Base-by-base conservation (phyloP, 805 yeast genomes). In the Teunomyces barrocoloradensis region DNA sequence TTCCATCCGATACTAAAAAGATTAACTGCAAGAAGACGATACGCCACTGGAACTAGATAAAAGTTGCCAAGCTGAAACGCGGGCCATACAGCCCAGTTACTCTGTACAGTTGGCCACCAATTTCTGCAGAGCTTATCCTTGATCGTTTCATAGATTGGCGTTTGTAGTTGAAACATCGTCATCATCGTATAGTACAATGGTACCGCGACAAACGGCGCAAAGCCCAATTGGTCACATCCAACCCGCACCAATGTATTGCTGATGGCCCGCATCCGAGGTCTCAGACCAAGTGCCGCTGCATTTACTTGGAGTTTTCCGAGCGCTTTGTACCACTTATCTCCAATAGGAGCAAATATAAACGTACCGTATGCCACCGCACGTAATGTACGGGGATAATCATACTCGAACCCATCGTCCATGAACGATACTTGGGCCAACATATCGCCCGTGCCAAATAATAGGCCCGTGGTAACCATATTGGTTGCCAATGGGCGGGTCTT, bases 51-150 rank as follows among this genome's bases (percentile, higher is more conserved):
- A 2, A 89, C 78, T 6, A 87, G 57, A 40, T 82, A 76, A 59
- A 92, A 89, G 66, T 92, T 94, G 51, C 84, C 53, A 46, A 82
- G 58, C 66, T 94, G 98, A 52, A 94, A 87, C 0, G 80, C 65
- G 0, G 98, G 98, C 99, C 98, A 94, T 10, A 92, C 85, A 44
- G 74, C 60, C 91, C 96, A 89, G 63, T 90, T 91, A 13, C 87
- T 75, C 29, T 72, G 62, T 36, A 91, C 65, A 0, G 96, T 90
- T 3, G 77, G 74, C 83, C 82, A 68, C 80, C 81, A 81, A 49
- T 83, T 80, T 12, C 71, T 66, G 2, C 65, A 41, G 20, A 85
- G 56, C 52, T 79, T 83, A 4, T 53, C 42, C 44, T 63, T 59
- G 12, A 82, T 70, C 18, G 70, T 71, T 0, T 62, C 61, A 3